Evolutionary conservation across 352 stramenopile species (phyloP).

Genomic region (Globisporangium abappressorium): DNA sequence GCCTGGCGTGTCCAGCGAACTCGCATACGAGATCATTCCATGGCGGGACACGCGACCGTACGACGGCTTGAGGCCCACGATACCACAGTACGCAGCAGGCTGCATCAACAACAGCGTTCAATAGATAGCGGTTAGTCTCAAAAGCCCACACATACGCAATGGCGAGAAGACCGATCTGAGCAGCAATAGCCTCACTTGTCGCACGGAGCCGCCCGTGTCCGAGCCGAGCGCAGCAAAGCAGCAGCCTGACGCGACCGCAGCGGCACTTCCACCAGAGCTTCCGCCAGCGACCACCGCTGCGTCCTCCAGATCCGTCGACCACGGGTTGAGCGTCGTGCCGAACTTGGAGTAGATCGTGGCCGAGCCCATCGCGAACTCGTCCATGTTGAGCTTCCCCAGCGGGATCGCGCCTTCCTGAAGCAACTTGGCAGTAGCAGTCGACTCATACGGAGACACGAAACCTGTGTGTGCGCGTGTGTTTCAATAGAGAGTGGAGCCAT

Average conservation of each 20-base stretch:
- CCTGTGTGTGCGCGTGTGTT: neutral
- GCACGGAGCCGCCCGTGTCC: constrained; percentile 97
- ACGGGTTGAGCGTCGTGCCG: constrained; percentile 87
- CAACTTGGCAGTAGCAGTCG: constrained; percentile 80
- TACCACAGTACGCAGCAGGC: constrained; percentile 94
- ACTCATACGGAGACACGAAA: constrained; percentile 90
- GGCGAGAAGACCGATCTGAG: neutral
- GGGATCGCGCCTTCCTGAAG: constrained; percentile 89
- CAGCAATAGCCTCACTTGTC: constrained; percentile 55
- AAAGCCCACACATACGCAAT: neutral
- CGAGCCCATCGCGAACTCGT: constrained; percentile 99
- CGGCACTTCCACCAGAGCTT: constrained; percentile 93
- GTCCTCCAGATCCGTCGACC: constrained; percentile 58
- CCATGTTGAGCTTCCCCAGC: constrained; percentile 97
- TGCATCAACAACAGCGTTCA: constrained; percentile 17
- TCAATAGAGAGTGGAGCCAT: neutral
- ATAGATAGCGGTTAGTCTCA: neutral
- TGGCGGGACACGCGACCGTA: constrained; percentile 97
- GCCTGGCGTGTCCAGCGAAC: constrained; percentile 95
- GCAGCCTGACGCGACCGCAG: constrained; percentile 89
- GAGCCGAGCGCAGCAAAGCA: constrained; percentile 93
- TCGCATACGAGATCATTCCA: constrained; percentile 96
- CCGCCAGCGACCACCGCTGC: constrained; percentile 85
- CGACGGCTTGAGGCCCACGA: constrained; percentile 96
- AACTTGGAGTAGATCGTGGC: constrained; percentile 90